Evolutionary conservation across 768 basidiomycete genomes (phyloP).

Genomic region (Mrakia blollopis): DNA sequence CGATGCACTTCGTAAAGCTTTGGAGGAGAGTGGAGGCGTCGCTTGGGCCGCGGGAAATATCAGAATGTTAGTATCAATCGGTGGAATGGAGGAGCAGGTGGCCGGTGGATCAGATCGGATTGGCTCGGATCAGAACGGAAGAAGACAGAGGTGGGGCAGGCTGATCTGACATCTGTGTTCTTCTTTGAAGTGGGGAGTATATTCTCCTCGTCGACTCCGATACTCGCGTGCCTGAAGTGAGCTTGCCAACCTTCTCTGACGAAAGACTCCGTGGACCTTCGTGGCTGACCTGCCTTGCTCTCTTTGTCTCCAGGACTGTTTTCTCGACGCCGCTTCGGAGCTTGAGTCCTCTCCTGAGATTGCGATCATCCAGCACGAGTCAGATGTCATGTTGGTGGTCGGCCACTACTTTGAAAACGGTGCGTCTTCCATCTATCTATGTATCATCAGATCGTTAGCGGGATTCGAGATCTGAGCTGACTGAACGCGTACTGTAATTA

Average conservation of each 20-base stretch:
- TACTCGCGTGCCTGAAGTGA: slow-evolving; percentile 25
- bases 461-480: background rate
- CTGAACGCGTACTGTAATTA: background rate
- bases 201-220: slow-evolving; percentile 29
- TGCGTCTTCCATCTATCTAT: background rate
- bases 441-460: too few relatives aligned
- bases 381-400: slow-evolving; percentile 82
- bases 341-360: slow-evolving; percentile 74
- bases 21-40: slow-evolving; percentile 60
- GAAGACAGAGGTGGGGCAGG: background rate
- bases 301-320: slow-evolving; percentile 57
- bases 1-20: slow-evolving; percentile 63
- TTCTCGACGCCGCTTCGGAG: slow-evolving; percentile 83
- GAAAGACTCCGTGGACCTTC: too few relatives aligned
- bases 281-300: background rate
- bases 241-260: background rate
- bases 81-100: too few relatives aligned
- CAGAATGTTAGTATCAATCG: slow-evolving; percentile 49
- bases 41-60: slow-evolving; percentile 68
- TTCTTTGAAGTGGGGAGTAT: slow-evolving; percentile 28
- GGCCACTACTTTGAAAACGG: slow-evolving; percentile 71
- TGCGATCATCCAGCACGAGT: slow-evolving; percentile 85
- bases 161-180: background rate
- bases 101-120: too few relatives aligned
- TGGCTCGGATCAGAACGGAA: too few relatives aligned